phyloP scores from a whole-genome alignment of 768 basidiomycete genomes.

The Filobasidium floriforme region DNA sequence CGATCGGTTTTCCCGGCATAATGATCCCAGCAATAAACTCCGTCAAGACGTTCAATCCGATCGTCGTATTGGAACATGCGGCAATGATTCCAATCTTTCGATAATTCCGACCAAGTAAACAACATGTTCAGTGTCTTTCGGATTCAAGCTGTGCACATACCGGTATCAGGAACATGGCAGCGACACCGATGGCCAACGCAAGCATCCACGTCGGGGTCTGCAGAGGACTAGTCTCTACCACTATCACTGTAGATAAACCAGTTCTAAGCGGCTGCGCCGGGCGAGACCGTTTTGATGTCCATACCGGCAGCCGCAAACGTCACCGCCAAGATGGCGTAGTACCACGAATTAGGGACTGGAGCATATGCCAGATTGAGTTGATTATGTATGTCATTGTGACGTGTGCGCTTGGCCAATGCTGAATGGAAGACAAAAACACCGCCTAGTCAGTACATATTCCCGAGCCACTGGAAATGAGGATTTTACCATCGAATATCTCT shows the following conservation, averaged over 20 bases:
- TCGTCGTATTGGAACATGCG: slow-evolving; percentile 43
- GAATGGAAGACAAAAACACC: no score
- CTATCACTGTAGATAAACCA: slow-evolving; percentile 27
- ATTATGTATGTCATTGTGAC: slow-evolving; percentile 41
- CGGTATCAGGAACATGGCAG: slow-evolving; percentile 39
- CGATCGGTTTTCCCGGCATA: slow-evolving; percentile 44
- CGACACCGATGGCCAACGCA: slow-evolving; percentile 37
- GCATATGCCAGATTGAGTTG: slow-evolving; percentile 41
- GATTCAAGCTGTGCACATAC: no score
- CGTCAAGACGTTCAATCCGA: slow-evolving; percentile 46
- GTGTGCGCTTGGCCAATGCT: slow-evolving; percentile 32
- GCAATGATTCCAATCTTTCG: slow-evolving; percentile 44
- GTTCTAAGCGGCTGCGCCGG: slow-evolving; percentile 11
- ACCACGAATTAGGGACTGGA: slow-evolving; percentile 42
- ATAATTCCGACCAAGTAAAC: no score
- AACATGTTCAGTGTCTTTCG: no score
- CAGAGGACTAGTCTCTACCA: slow-evolving; percentile 40
- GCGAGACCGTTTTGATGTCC: slow-evolving; percentile 7
- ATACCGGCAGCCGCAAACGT: slow-evolving; percentile 37
- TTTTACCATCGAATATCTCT: slow-evolving; percentile 39
- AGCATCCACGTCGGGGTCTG: slow-evolving; percentile 46
- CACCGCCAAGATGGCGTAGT: slow-evolving; percentile 32
- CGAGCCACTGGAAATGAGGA: neutral
- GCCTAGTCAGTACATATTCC: neutral
- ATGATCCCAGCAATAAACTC: slow-evolving; percentile 44